Base-by-base conservation (phyloP, 202 grass and related monocot species). In the Saccharum hybrid region DNA sequence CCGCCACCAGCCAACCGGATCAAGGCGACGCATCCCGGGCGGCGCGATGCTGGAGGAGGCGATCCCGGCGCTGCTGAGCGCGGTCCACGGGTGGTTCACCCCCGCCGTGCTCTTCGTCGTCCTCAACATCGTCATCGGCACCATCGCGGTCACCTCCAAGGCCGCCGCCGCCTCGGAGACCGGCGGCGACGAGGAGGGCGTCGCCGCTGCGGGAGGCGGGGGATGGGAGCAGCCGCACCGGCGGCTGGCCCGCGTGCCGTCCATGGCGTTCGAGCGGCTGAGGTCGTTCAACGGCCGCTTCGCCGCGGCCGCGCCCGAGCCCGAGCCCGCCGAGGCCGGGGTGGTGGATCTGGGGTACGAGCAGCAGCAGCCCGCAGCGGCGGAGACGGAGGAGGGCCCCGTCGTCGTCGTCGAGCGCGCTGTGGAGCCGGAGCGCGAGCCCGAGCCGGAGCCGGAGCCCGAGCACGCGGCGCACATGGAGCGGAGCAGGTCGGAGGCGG, bases 111-210 rank as follows among this genome's bases (percentile, higher is more conserved):
- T 97, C 30, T 97, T 97, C 86, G 10, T 97, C 26, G 74, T 97
- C 16, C 85, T 97, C 82, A 97, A 94, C 83, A 30, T 94, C 81
- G 90, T 94, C 75, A 92, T 94, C 54, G 92, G 94, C 34, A 97
- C 92, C 90, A 94, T 92, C 68, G 92, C 88, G 51, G 85, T 94
- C 74, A 93, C 84, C 26, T 94, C 87, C 88, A 94, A 93, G 86
- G 39, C 41, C 63, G 8, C 39, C 63, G 60, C 86, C n/a, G 8
- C 21, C 10, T 8, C 81, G 22, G 30, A 60, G 38, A 5, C 76
- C 38, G 2, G 33, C 26, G 18, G 0, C 68, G 40, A 56, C 0
- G 79, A 62, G 40, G 83, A 12, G 0, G 62, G 6, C 0, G n/a
- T 0, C 0, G 59, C 45, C 21, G 18, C 48, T 0, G 13, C 75